Evolutionary conservation across 306 rosid species (phyloP), one percentile per base, ranked within the genome.

Genomic region (Gleditsia sinensis): DNA sequence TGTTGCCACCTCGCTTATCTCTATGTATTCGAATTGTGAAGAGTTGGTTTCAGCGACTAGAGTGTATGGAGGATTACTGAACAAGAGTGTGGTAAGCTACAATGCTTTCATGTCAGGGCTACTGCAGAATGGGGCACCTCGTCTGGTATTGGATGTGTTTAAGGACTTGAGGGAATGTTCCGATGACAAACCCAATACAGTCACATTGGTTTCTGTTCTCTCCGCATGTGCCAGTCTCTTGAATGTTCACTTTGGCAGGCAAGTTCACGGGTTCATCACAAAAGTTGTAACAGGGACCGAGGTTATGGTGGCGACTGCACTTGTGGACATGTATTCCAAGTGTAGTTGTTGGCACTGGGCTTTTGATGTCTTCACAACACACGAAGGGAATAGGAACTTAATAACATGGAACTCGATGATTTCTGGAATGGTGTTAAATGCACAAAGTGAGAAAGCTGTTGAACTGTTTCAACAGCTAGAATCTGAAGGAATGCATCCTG

Each of bases 351-450:
- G 94, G 92, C 57, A 32, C 65, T 71, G 33, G 23, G 91, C 87
- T 39, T 70, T 81, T 58, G 79, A 72, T 48, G 75, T 80, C 23
- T 90, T 88, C 69, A 58, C 39, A 3, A 85, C 78, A 20, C 66
- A 75, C 5, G 64, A 53, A 56, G 74, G 70, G 51, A 58, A 54
- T 28, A 82, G 76, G 83, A 85, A 86, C 78, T 69, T 88, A 78
- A 57, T 86, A 73, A 86, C 89, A n/a, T 85, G 92, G 92, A 90
- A 92, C 48, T 78, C 87, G 9, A 78, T 89, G 86, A 88, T 92
- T 73, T 75, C 89, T 0, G 93, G 96, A 45, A 83, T 92, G 94
- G 82, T 92, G 89, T 55, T 84, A 69, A 88, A 86, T 74, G 78
- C 57, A 3, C 86, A 83, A 72, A 28, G 78, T 67, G 89, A 83